These are phyloP conservation scores for Sherardia arvensis DNA, from an alignment of 257 asterid genomes.

Conservation along the genomic window DNA sequence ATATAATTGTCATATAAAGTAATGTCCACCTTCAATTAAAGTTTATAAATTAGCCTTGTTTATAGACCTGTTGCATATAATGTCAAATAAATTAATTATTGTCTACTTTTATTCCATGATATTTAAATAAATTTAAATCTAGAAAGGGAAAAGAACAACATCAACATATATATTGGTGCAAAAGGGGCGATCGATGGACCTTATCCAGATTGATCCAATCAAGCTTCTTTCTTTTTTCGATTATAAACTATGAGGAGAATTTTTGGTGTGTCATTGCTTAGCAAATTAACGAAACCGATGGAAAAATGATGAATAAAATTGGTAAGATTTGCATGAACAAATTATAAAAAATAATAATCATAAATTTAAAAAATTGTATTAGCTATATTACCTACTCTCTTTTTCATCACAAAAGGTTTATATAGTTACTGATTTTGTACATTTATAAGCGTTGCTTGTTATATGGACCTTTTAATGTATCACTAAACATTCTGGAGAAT, in stretches of 20 bases:
- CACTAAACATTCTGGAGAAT: too few species aligned
- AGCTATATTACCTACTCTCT: too few species aligned
- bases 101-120: background rate
- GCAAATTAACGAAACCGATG: background rate
- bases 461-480: too few species aligned
- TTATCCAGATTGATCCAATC: conserved; percentile 43
- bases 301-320: too few species aligned
- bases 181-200: conserved; percentile 15
- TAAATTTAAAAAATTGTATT: too few species aligned
- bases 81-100: background rate
- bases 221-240: background rate
- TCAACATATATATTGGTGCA: conserved; percentile 4
- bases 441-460: too few species aligned
- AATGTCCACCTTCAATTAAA: too few species aligned
- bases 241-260: background rate
- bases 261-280: background rate
- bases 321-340: too few species aligned
- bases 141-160: background rate
- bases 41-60: background rate
- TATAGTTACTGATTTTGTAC: too few species aligned
- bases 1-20: background rate
- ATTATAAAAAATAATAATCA: too few species aligned
- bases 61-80: background rate
- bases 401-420: too few species aligned
- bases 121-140: background rate